These are phyloP conservation scores for Anthracocystis panici-leucophaei DNA, from an alignment of 1,284 basidiomycete species.

Conservation along the genomic window DNA sequence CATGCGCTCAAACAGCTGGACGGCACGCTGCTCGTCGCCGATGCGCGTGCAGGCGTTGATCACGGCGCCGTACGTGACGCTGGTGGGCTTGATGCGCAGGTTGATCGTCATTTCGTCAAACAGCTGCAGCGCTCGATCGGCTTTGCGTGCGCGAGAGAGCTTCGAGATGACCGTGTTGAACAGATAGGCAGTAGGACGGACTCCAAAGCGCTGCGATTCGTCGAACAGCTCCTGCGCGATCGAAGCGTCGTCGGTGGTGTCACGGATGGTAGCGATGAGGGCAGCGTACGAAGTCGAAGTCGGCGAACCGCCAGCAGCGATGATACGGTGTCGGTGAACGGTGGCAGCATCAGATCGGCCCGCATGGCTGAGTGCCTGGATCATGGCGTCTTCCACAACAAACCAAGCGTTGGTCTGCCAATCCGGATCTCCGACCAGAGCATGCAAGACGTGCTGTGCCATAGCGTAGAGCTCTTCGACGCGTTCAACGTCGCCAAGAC, in stretches of 20 bases:
- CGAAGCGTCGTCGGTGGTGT: slow-evolving; percentile 68
- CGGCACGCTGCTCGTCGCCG: slow-evolving; percentile 86
- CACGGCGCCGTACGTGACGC: slow-evolving; percentile 94
- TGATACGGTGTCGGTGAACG: slow-evolving; percentile 59
- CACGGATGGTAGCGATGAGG: slow-evolving; percentile 65
- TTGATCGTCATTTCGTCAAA: slow-evolving; percentile 62
- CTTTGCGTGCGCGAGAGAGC: slow-evolving; percentile 66
- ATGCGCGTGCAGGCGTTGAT: slow-evolving; percentile 85
- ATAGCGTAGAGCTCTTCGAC: slow-evolving; percentile 73
- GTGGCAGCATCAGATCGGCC: slow-evolving; percentile 57
- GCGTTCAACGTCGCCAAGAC: slow-evolving; percentile 73
- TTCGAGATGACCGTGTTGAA: slow-evolving; percentile 69
- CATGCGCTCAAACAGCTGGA: slow-evolving; percentile 89
- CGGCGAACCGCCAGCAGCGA: slow-evolving; percentile 59
- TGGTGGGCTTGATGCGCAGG: slow-evolving; percentile 76
- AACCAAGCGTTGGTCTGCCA: slow-evolving; percentile 71
- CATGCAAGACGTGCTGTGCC: slow-evolving; percentile 63
- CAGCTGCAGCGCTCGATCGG: slow-evolving; percentile 64
- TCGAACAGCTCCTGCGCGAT: slow-evolving; percentile 67
- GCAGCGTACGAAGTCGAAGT: slow-evolving; percentile 64
- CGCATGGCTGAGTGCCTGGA: slow-evolving; percentile 65
- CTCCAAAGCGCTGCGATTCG: slow-evolving; percentile 64
- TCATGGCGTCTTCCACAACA: slow-evolving; percentile 63
- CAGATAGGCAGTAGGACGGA: slow-evolving; percentile 62
- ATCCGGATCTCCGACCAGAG: slow-evolving; percentile 50